phyloP scores from a whole-genome alignment of 2,329 filamentous ascomycete genomes.

The Periconia digitata region DNA sequence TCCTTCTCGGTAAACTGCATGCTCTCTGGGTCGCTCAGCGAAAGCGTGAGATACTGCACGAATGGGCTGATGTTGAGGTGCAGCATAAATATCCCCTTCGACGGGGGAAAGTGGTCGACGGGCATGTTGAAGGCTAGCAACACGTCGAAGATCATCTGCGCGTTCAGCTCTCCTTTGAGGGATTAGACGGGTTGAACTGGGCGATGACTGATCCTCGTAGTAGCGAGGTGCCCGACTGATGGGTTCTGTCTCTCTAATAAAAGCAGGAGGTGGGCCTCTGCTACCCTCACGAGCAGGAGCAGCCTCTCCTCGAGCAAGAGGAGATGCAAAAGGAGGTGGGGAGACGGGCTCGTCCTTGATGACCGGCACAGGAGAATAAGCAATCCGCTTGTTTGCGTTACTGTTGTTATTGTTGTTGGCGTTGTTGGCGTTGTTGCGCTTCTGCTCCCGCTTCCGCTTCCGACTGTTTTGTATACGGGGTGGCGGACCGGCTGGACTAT shows the following conservation, averaged over 20 bases:
- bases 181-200: conserved; percentile 39
- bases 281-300: conserved; percentile 39
- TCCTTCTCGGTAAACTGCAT: conserved; percentile 41
- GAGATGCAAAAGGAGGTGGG: conserved; percentile 56
- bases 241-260: conserved; percentile 45
- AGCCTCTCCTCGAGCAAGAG: conserved; percentile 41
- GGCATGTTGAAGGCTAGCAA: conserved; percentile 52
- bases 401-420: conserved; percentile 41
- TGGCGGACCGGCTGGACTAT: conserved; percentile 48
- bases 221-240: conserved; percentile 46
- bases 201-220: conserved; percentile 43
- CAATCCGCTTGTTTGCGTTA: conserved; percentile 36
- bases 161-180: conserved; percentile 44
- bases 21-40: conserved; percentile 39
- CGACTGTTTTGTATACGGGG: conserved; percentile 50
- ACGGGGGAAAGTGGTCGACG: conserved; percentile 46
- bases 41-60: conserved; percentile 48
- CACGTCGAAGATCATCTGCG: conserved; percentile 50
- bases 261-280: conserved; percentile 50
- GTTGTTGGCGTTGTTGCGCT: conserved; percentile 30
- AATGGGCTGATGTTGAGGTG: conserved; percentile 38
- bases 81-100: conserved; percentile 40
- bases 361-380: conserved; percentile 49
- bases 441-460: conserved; percentile 54
- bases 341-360: conserved; percentile 67